Evolutionary conservation across 1,284 basidiomycete species (phyloP).

Genomic region (Rhodotorula sp.): DNA sequence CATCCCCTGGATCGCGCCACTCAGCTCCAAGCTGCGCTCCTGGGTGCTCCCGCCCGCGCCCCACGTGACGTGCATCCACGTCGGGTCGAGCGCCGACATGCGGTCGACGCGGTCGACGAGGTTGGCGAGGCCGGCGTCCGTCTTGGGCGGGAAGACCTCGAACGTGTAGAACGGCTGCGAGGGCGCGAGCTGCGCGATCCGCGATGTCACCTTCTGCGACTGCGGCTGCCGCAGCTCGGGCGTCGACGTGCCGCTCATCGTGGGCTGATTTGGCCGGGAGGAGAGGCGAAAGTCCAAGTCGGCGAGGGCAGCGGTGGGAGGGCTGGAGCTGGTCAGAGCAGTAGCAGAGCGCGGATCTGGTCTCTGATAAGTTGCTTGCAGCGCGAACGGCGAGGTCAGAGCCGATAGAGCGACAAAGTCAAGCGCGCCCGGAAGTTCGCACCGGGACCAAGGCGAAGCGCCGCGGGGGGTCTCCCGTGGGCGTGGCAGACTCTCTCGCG

Average conservation of each 20-base stretch:
- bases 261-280: not conserved
- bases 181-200: constrained; percentile 24
- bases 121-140: constrained; percentile 80
- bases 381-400: too few relatives aligned
- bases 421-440: too few relatives aligned
- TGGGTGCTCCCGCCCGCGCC: constrained; percentile 67
- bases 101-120: constrained; percentile 95
- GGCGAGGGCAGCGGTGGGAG: too few relatives aligned
- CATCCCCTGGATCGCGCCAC: constrained; percentile 39
- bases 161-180: constrained; percentile 44
- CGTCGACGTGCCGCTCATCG: constrained; percentile 18
- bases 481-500: too few relatives aligned
- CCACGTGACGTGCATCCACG: constrained; percentile 43
- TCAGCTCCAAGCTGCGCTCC: constrained; percentile 80
- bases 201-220: constrained; percentile 28
- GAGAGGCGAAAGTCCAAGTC: not conserved
- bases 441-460: too few relatives aligned
- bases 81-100: constrained; percentile 60
- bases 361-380: too few relatives aligned
- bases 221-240: constrained; percentile 25
- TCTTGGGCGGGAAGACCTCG: constrained; percentile 46
- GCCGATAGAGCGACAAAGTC: too few relatives aligned
- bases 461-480: too few relatives aligned
- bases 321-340: too few relatives aligned
- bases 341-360: too few relatives aligned